A percentile compares a stretch with the other conserved stretches of the same genome.
Conservation (phyloP, 208 protist genomes). For the Phytomonas francai region DNA sequence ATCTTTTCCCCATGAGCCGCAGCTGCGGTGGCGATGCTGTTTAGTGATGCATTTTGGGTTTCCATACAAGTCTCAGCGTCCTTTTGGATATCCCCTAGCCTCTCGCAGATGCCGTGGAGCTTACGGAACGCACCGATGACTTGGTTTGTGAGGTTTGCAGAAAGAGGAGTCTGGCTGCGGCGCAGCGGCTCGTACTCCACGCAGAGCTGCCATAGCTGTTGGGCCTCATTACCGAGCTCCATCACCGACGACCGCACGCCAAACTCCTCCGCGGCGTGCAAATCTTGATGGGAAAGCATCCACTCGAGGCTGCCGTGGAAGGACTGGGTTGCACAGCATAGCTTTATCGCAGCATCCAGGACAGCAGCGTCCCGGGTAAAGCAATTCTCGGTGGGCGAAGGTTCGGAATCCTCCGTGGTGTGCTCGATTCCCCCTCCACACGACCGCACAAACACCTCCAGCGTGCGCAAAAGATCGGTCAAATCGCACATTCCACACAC, state of each 20-base stretch:
- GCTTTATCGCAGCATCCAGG: conserved; percentile 34
- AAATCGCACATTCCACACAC: conserved; percentile 29
- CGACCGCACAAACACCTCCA: conserved; percentile 24
- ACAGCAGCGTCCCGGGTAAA: conserved; percentile 13
- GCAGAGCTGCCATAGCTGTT: conserved; percentile 69
- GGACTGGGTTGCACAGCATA: conserved; percentile 44
- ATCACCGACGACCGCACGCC: conserved; percentile 23
- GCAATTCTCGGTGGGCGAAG: background rate
- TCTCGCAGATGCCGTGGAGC: too few species aligned
- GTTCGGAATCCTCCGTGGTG: background rate
- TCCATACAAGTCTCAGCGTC: too few species aligned
- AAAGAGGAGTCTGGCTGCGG: background rate
- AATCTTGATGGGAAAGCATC: conserved; percentile 43
- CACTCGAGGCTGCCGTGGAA: conserved; percentile 40
- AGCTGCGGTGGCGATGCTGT: too few species aligned
- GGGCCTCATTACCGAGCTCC: conserved; percentile 22
- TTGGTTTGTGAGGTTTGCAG: too few species aligned
- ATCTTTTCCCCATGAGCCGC: too few species aligned
- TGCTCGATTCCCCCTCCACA: conserved; percentile 13
- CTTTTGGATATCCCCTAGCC: too few species aligned
- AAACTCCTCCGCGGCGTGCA: conserved; percentile 15
- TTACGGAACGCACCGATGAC: too few species aligned
- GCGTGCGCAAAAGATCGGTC: conserved; percentile 25
- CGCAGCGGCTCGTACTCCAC: conserved; percentile 18
- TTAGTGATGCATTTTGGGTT: too few species aligned